Conservation (phyloP, 2,329 filamentous ascomycete species). For the Phaeosphaeria sp. region DNA sequence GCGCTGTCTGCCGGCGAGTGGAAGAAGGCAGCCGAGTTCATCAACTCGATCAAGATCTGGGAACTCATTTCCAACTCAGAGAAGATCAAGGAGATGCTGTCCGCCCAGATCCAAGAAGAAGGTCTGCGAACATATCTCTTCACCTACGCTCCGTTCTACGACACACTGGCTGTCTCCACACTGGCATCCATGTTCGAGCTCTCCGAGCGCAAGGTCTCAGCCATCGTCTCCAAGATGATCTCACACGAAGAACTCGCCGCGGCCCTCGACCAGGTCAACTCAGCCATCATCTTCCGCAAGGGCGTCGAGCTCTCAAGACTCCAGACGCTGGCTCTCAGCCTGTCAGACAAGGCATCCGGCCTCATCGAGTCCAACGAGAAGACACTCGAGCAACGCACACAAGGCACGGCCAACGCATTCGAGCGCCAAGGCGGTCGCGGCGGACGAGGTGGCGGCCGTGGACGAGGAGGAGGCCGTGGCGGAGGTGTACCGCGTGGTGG, state of each 20-base stretch:
- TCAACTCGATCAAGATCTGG: conserved; percentile 99
- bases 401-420: conserved; percentile 94
- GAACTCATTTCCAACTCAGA: conserved; percentile 92
- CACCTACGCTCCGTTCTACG: conserved; percentile 99
- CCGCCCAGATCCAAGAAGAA: conserved; percentile 98
- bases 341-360: conserved; percentile 94
- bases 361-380: conserved; percentile 98
- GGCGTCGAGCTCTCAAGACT: conserved; percentile 96
- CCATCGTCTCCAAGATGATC: conserved; percentile 98
- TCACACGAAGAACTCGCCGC: conserved; percentile 97
- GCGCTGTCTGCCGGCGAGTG: conserved; percentile 95
- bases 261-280: conserved; percentile 96
- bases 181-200: conserved; percentile 96
- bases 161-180: conserved; percentile 86
- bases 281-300: conserved; percentile 98
- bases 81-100: conserved; percentile 96
- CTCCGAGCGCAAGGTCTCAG: conserved; percentile 85
- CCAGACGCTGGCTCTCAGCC: conserved; percentile 90
- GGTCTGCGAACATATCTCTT: conserved; percentile 98
- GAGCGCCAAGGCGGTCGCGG: conserved; percentile 86
- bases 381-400: conserved; percentile 94
- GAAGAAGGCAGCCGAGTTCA: conserved; percentile 94
- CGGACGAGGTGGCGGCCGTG: conserved; percentile 56
- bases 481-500: conserved; percentile 64
- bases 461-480: conserved; percentile 59